Percentiles rank a stretch among this genome's conserved stretches.
Conservation (phyloP, 768 basidiomycete species). For the Auricularia sp. region DNA sequence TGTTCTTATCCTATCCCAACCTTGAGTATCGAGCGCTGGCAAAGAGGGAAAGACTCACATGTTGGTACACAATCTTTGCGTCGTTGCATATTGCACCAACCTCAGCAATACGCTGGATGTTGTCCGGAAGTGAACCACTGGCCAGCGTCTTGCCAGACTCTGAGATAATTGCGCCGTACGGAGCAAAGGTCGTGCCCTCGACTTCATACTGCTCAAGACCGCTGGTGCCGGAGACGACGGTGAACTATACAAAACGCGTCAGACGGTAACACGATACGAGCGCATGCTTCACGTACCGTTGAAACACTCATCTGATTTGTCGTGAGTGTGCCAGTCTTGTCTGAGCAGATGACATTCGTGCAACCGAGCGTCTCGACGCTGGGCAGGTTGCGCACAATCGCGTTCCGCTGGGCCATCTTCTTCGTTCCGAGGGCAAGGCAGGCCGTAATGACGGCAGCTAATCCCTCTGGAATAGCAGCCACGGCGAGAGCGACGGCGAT, state of each 20-base stretch:
- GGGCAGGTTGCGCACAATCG: constrained; percentile 92
- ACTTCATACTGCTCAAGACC: constrained; percentile 62
- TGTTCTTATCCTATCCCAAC: constrained; percentile 48
- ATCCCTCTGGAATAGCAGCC: constrained; percentile 94
- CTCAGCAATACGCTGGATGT: constrained; percentile 78
- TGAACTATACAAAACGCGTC: constrained; percentile 45
- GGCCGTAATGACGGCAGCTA: constrained; percentile 97
- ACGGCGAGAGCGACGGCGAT: constrained; percentile 99
- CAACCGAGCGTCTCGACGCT: constrained; percentile 96
- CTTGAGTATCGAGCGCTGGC: constrained; percentile 6
- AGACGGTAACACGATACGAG: neutral
- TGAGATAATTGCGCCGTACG: constrained; percentile 61
- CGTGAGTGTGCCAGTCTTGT: constrained; percentile 95
- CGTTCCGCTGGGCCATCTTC: constrained; percentile 99
- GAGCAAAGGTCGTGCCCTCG: constrained; percentile 89
- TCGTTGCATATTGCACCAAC: constrained; percentile 94
- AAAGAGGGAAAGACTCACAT: constrained; percentile 34
- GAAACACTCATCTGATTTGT: constrained; percentile 98
- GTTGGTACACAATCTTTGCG: constrained; percentile 76
- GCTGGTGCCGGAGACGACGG: constrained; percentile 46
- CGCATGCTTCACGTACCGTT: constrained; percentile 34
- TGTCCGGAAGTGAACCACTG: constrained; percentile 32
- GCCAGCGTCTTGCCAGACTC: constrained; percentile 42
- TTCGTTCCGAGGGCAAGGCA: constrained; percentile 94
- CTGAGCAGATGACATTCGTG: constrained; percentile 97